phyloP scores from a whole-genome alignment of 2,329 filamentous ascomycete genomes.

The Colletotrichum coccodes region DNA sequence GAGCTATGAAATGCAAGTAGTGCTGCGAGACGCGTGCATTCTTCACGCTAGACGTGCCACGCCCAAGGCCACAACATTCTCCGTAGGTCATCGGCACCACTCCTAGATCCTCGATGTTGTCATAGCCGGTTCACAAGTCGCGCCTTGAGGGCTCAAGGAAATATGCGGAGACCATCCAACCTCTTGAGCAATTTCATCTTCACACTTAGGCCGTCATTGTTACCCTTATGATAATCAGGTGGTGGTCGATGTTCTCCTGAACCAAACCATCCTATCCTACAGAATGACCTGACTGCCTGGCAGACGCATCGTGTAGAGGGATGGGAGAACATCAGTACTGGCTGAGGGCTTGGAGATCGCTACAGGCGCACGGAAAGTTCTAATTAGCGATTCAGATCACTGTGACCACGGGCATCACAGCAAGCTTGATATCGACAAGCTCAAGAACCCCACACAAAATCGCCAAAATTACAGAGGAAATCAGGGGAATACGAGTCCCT shows the following conservation, averaged over 20 bases:
- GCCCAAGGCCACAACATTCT: constrained; percentile 4
- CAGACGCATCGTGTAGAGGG: background rate
- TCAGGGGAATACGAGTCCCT: background rate
- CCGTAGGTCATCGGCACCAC: background rate
- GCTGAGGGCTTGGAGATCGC: too few relatives aligned
- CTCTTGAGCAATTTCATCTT: constrained; percentile 3
- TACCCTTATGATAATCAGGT: background rate
- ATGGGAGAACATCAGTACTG: background rate
- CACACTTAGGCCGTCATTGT: background rate
- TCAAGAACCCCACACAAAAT: background rate
- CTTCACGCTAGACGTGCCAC: background rate
- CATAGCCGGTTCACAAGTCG: constrained; percentile 13
- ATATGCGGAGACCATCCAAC: background rate
- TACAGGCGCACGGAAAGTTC: background rate
- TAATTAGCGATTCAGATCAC: background rate
- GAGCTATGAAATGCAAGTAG: background rate
- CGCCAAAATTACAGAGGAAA: background rate
- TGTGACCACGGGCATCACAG: background rate
- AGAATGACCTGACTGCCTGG: background rate
- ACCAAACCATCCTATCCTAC: background rate
- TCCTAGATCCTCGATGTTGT: constrained; percentile 1
- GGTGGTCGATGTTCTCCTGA: background rate
- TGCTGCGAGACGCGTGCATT: constrained; percentile 7
- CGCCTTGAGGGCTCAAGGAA: background rate
- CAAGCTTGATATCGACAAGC: constrained; percentile 14